Evolutionary conservation across 2,329 filamentous ascomycete species (phyloP).

Genomic region (Dendryphion nanum): DNA sequence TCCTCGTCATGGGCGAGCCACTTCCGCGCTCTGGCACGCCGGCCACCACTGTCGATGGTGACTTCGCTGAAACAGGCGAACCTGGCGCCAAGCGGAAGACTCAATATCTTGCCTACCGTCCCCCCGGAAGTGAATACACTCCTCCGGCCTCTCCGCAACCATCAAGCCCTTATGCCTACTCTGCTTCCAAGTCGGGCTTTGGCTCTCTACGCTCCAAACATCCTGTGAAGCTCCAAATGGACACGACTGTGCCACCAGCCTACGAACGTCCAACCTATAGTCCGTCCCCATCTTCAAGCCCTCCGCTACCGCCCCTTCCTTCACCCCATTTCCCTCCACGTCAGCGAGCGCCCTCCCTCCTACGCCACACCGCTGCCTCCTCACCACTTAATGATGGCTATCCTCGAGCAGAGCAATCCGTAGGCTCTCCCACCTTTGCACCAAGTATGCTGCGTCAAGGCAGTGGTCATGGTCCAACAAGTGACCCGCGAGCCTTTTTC

Average conservation of each 20-base stretch:
- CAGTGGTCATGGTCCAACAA: conserved; percentile 23
- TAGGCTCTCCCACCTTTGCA: conserved; percentile 26
- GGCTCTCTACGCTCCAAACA: conserved; percentile 20
- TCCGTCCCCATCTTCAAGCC: conserved; percentile 28
- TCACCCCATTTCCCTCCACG: conserved; percentile 44
- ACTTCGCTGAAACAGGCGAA: conserved; percentile 9
- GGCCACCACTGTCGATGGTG: conserved; percentile 9
- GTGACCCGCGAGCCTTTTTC: conserved; percentile 31
- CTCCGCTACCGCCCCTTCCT: conserved; percentile 31
- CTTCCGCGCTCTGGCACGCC: conserved; percentile 16
- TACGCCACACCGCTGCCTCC: conserved; percentile 33
- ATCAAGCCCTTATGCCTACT: conserved; percentile 11
- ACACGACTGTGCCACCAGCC: conserved; percentile 19
- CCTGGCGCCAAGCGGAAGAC: conserved; percentile 12
- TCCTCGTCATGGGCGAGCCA: conserved; percentile 30
- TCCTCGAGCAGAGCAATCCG: conserved; percentile 16
- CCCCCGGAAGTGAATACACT: conserved; percentile 27
- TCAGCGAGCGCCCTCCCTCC: conserved; percentile 41
- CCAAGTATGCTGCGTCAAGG: conserved; percentile 22
- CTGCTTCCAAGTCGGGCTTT: conserved; percentile 20
- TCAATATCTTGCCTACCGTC: conserved; percentile 23
- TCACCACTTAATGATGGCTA: conserved; percentile 26
- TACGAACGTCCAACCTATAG: conserved; percentile 29
- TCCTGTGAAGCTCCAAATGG: conserved; percentile 30
- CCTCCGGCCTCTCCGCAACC: conserved; percentile 32